Evolutionary conservation across 768 basidiomycete genomes (phyloP), one percentile per base, ranked within the genome.

Genomic region (Lyophyllum shimeji): DNA sequence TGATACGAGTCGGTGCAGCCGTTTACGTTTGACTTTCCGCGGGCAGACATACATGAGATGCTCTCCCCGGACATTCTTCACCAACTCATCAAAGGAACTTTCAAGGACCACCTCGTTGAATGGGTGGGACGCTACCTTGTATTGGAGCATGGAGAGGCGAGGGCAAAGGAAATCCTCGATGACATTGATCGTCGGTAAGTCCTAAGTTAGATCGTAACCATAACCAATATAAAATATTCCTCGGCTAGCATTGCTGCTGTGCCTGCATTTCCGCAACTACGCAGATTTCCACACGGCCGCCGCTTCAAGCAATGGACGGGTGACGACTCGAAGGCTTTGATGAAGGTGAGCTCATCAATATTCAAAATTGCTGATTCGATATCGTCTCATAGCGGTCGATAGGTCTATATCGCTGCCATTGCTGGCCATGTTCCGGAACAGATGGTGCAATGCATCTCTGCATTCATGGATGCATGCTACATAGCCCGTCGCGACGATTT

Each of bases 41-140:
- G 64, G 20, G 71, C 71, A 1, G 65, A 73, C 52, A 72, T 73
- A 25, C 63, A 73, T 53, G 65, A 71, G 42, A 59, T 71, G 5
- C 45, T 73, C 3, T 44, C 67, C 4, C 43, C 43, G 7, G 43
- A 44, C 43, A 11, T 44, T 20, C 43, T 44, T 2, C 43, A 44
- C 43, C 43, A 67, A 57, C 21, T 73, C 18, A 71, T 75, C 58
- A 72, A 73, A 46, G 70, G 71, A 8, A 64, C 60, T 3, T 75
- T 74, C 61, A 75, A 74, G 56, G 73, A 73, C 39, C 73, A 73
- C 44, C 58, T 37, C 12, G 34, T 37, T 3, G 12, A 12, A 6
- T 37, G 34, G 34, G 34, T 37, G 12, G 34, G 34, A 37, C 12
- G 15, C 3, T 37, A 37, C 12, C 15, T 37, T 11, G 34, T 12